These are phyloP conservation scores for Hypoxylon subgilvum DNA, from an alignment of 495 filamentous ascomycete species.

Conservation along the genomic window DNA sequence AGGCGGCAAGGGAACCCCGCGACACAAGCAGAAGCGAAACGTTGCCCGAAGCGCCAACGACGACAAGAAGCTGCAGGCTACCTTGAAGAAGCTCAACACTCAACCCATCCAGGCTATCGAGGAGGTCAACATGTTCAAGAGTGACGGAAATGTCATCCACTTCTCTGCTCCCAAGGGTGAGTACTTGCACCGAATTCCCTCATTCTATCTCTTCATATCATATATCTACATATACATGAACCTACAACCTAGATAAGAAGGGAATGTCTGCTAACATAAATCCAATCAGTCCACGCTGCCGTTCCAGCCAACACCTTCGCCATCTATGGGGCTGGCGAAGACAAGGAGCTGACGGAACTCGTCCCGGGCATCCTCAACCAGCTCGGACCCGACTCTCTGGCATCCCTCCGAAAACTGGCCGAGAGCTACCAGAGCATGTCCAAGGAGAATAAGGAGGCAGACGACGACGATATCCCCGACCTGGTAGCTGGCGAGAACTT, in stretches of 20 bases:
- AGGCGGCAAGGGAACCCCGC: conserved; percentile 94
- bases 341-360: conserved; percentile 99
- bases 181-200: too few species aligned
- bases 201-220: too few species aligned
- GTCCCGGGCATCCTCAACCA: conserved; percentile 99
- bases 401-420: conserved; percentile 94
- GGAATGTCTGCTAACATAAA: conserved; percentile 9
- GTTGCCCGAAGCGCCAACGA: conserved; percentile 88
- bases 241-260: too few species aligned
- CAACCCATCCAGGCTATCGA: conserved; percentile 98
- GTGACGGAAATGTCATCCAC: conserved; percentile 99
- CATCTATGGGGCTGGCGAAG: conserved; percentile 97
- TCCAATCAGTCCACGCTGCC: conserved; percentile 90
- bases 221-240: too few species aligned
- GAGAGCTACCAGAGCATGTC: conserved; percentile 99
- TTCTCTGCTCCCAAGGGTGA: conserved; percentile 95
- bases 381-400: conserved; percentile 96
- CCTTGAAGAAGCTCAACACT: conserved; percentile 93
- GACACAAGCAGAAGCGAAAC: conserved; percentile 97
- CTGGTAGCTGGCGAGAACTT: conserved; percentile 96
- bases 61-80: conserved; percentile 98
- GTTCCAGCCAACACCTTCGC: conserved; percentile 97
- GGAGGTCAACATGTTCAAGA: conserved; percentile 99
- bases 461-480: conserved; percentile 92
- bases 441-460: conserved; percentile 86